Evolutionary conservation across 2,329 filamentous ascomycete species (phyloP), one percentile per base, ranked within the genome.

Genomic region (Cercospora zeae-maydis): DNA sequence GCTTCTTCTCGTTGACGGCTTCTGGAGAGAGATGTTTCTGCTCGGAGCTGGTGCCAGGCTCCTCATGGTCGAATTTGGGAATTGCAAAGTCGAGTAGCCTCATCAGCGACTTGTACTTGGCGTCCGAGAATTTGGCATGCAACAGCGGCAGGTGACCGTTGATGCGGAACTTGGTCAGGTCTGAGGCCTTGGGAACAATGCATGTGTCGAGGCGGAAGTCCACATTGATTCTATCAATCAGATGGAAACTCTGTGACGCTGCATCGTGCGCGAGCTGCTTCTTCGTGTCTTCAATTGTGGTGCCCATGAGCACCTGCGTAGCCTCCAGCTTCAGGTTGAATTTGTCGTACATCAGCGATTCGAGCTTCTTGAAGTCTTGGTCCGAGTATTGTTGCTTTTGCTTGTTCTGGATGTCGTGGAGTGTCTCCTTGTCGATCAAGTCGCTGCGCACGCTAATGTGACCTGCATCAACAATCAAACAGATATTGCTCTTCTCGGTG

Each of bases 31-130:
- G 63, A 11, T 62, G 58, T 75, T 75, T 61, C 78, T 80, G 36
- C 73, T 73, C 55, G 67, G 33, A 62, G 39, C 52, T 59, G 11
- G 47, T 61, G 49, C 42, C 58, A 8, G 59, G 33, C 16, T 65
- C 62, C 8, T 63, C 53, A 49, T 73, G 61, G 27, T 86, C 84
- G 62, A 98, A 88, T 65, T 90, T 93, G 1, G 95, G 96, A 63
- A 99, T 91, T 0, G 95, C 93, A 61, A 96, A 92, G 64, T 99
- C 93, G 65, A 99, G 93, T 47, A 99, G 83, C 71, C 88, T 93
- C 95, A 99, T 99, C 63, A 99, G 77, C 51, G 87, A 93, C 79
- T 98, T 99, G 81, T 99, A 99, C 75, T 99, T 99, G 37, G 87
- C 87, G 71, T 99, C 96, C 0, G 95, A 98, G 37, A 96, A 88